These are phyloP conservation scores for Cardiospermum halicacabum DNA, from an alignment of 345 rosid genomes.

Conservation along the genomic window DNA sequence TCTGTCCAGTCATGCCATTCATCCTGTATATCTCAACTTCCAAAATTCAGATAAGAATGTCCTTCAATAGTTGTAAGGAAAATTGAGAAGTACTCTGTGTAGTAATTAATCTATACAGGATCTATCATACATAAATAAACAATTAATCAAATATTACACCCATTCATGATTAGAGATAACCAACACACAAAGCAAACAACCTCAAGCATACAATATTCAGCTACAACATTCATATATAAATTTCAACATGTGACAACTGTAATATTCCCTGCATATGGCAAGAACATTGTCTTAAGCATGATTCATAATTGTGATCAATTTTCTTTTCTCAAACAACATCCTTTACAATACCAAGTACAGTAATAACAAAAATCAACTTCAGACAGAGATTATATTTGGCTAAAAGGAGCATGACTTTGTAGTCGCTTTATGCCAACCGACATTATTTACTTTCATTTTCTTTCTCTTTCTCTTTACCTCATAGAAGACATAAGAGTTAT, in stretches of 20 bases:
- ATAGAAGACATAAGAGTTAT: not conserved
- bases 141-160: not conserved
- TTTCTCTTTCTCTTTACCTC: not conserved
- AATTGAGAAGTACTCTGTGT: not conserved
- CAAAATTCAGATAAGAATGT: conserved; percentile 32
- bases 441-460: not conserved
- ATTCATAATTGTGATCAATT: not conserved
- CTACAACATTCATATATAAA: not conserved
- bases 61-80: conserved; percentile 22
- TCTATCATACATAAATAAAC: not conserved
- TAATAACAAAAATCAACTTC: too few relatives aligned
- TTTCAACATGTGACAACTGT: not conserved
- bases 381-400: not conserved
- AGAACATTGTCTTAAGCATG: not conserved
- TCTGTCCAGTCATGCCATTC: conserved; percentile 84
- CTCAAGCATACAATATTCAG: not conserved
- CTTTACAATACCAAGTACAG: not conserved
- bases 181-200: not conserved
- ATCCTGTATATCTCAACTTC: conserved; percentile 64
- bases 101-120: not conserved
- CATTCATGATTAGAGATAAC: not conserved
- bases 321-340: not conserved
- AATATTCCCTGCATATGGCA: not conserved
- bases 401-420: not conserved
- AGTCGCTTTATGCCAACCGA: not conserved